Evolutionary conservation across 1,284 basidiomycete species (phyloP).

Genomic region (Austroboletus novae-zelandiae): DNA sequence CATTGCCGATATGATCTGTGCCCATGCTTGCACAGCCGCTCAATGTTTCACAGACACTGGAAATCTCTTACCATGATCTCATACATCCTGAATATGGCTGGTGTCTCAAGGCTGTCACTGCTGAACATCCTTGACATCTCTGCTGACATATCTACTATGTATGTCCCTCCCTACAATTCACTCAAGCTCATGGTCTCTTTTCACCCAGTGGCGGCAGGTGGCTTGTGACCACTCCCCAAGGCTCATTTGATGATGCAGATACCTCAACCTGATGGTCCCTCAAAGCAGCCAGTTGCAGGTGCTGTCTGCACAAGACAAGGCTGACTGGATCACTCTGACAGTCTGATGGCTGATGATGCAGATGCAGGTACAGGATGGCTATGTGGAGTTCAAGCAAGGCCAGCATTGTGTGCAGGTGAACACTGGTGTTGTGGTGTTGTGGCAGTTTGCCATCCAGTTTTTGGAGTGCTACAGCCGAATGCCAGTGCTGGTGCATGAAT

Average conservation of each 20-base stretch:
- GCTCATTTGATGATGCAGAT: too few relatives aligned
- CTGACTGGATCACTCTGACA: background rate
- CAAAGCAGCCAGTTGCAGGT: background rate
- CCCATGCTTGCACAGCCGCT: too few relatives aligned
- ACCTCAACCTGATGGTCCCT: too few relatives aligned
- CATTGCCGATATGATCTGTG: too few relatives aligned
- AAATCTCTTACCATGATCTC: conserved; percentile 4
- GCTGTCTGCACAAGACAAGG: background rate
- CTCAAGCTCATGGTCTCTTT: too few relatives aligned
- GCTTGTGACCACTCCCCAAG: too few relatives aligned
- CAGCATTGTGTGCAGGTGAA: background rate
- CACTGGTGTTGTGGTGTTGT: background rate
- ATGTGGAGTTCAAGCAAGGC: too few relatives aligned
- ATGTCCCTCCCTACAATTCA: too few relatives aligned
- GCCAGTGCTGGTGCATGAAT: background rate
- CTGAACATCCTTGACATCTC: background rate
- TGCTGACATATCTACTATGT: too few relatives aligned
- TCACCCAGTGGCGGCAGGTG: too few relatives aligned
- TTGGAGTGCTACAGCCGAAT: background rate
- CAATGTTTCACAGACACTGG: background rate
- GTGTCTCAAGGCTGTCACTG: background rate
- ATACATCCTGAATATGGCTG: background rate
- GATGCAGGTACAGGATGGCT: background rate
- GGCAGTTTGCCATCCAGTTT: background rate
- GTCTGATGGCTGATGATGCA: background rate